A percentile compares a stretch with the other conserved stretches of the same genome.
phyloP scores from a whole-genome alignment of 352 stramenopile species.

The Pythium pyrilobum region DNA sequence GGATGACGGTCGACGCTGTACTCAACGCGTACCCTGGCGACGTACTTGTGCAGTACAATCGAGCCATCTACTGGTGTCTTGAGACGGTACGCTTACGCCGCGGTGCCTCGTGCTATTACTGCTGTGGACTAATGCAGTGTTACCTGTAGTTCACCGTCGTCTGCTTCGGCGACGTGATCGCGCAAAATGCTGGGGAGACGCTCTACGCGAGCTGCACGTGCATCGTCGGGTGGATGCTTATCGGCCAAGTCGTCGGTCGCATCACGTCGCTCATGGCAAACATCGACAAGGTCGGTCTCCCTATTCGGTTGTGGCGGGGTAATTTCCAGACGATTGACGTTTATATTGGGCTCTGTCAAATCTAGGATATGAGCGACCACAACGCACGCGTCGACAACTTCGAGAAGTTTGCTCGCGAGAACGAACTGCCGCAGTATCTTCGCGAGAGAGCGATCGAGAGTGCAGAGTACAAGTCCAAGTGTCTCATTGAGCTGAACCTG shows the following conservation, averaged over 20 bases:
- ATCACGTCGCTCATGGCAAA: slow-evolving; percentile 69
- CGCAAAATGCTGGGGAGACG: slow-evolving; percentile 47
- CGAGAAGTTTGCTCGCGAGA: slow-evolving; percentile 54
- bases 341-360: neutral
- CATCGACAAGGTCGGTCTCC: slow-evolving; percentile 30
- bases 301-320: neutral
- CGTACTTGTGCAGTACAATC: slow-evolving; percentile 50
- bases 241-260: slow-evolving; percentile 59
- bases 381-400: slow-evolving; percentile 51
- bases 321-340: neutral
- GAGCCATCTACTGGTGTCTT: slow-evolving; percentile 73
- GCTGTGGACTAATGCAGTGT: too few species aligned
- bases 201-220: slow-evolving; percentile 54
- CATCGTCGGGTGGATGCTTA: slow-evolving; percentile 68
- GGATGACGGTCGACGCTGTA: slow-evolving; percentile 51
- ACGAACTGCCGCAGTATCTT: slow-evolving; percentile 31
- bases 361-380: slow-evolving; percentile 32
- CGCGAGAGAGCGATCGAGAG: slow-evolving; percentile 49
- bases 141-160: slow-evolving; percentile 82
- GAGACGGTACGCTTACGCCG: slow-evolving; percentile 49
- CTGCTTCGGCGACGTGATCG: slow-evolving; percentile 66
- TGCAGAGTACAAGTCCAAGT: slow-evolving; percentile 50
- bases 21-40: slow-evolving; percentile 39
- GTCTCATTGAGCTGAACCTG: slow-evolving; percentile 35
- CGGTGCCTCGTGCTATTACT: too few species aligned